Base-by-base conservation (phyloP, 1,139 yeast species). In the Magnusiomyces fungicola region DNA sequence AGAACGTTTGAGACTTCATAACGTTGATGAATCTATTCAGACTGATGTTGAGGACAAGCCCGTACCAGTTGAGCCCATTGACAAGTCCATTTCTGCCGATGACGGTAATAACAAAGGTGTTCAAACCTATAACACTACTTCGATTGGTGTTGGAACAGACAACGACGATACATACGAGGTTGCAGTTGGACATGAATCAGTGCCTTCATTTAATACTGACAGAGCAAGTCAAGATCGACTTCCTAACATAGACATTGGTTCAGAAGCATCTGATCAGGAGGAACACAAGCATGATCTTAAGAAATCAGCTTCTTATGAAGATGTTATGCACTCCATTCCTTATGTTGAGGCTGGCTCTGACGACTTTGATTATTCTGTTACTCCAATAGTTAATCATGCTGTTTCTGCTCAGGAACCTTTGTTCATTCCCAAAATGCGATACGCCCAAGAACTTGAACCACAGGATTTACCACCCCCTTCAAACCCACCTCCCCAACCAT, bases 21-120 rank as follows among this genome's bases (percentile, higher is more conserved):
- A 48, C 10, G 50, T 49, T 21, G 55, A 54, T 25, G 53, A 51
- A 5, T 52, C 43, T 7, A 54, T 56, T 16, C 61, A 59, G 44
- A 58, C 61, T 10, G 60, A 58, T 25, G 47, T 42, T 18, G 18
- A 27, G n/a, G 5, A 10, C 10, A 14, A 7, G 9, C 43, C 43
- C 12, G 6, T 18, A 3, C 22, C 43, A 7, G 32, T 37, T 1
- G 18, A 16, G 14, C 22, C 38, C 3, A 10, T 23, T 42, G 41
- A 9, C 7, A 2, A 51, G 45, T 25, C 51, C 12, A 46, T 53
- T 27, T 47, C 51, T 32, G 50, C 51, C 1, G 54, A 53, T 32
- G 41, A 37, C 21, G 51, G 51, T 3, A 53, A 53, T 27, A 43
- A 36, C 16, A 50, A 48, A 37, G 53, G 50, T 4, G 47, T 47